phyloP scores from a whole-genome alignment of 495 filamentous ascomycete genomes.

The Podospora bellae-mahoneyi region DNA sequence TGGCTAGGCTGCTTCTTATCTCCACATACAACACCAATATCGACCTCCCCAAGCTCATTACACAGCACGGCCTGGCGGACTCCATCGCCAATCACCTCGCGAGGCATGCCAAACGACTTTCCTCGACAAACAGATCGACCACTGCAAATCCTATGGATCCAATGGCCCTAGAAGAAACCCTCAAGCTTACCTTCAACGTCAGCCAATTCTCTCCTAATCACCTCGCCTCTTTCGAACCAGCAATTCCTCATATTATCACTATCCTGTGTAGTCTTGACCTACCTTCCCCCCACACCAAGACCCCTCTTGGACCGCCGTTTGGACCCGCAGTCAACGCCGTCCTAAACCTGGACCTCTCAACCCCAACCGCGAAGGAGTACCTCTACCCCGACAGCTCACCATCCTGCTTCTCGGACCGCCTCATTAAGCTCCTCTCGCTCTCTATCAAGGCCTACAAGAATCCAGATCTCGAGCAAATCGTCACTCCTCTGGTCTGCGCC shows the following conservation, averaged over 20 bases:
- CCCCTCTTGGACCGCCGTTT: constrained; percentile 43
- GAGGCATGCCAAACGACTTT: constrained; percentile 53
- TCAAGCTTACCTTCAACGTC: constrained; percentile 89
- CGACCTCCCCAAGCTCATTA: constrained; percentile 65
- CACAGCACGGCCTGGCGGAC: constrained; percentile 65
- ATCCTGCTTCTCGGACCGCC: constrained; percentile 59
- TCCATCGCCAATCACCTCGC: constrained; percentile 64
- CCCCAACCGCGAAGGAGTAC: constrained; percentile 35
- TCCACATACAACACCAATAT: constrained; percentile 77
- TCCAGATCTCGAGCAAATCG: constrained; percentile 62
- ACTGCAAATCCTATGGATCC: constrained; percentile 62
- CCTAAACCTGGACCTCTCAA: constrained; percentile 67
- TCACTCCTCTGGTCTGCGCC: constrained; percentile 67
- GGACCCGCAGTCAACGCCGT: constrained; percentile 73
- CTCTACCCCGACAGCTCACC: constrained; percentile 67
- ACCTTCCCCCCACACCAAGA: constrained; percentile 25
- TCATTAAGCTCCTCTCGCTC: constrained; percentile 71
- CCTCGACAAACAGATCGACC: constrained; percentile 24
- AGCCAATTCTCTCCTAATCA: constrained; percentile 53
- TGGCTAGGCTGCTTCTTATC: constrained; percentile 78
- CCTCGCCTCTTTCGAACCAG: constrained; percentile 56
- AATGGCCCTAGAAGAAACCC: constrained; percentile 75
- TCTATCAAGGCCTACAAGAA: constrained; percentile 59
- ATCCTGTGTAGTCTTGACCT: constrained; percentile 54
- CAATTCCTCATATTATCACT: constrained; percentile 68